These are phyloP conservation scores for Diplodia seriata DNA, from an alignment of 2,329 filamentous ascomycete genomes.

Conservation along the genomic window DNA sequence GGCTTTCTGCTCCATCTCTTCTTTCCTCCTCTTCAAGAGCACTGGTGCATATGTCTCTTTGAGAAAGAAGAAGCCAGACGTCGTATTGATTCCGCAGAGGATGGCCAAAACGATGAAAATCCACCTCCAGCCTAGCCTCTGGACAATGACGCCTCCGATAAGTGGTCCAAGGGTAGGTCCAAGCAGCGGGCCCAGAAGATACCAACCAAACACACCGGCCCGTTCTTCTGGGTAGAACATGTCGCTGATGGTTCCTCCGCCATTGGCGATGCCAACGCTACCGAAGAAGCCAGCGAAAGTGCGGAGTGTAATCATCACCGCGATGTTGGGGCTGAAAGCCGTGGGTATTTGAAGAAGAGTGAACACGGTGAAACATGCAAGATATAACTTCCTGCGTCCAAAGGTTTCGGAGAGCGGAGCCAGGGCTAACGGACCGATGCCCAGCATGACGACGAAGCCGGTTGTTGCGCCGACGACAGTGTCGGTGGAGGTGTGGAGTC, in stretches of 20 bases:
- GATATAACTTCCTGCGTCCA: constrained; percentile 54
- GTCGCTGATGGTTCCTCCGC: constrained; percentile 60
- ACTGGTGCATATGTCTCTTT: constrained; percentile 55
- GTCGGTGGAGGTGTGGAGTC: constrained; percentile 51
- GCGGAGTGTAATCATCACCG: constrained; percentile 52
- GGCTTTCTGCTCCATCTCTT: constrained; percentile 43
- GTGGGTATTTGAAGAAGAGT: constrained; percentile 56
- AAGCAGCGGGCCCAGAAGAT: constrained; percentile 53
- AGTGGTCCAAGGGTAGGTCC: constrained; percentile 53
- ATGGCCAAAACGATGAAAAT: constrained; percentile 57
- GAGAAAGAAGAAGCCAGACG: constrained; percentile 53
- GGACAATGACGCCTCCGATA: constrained; percentile 54
- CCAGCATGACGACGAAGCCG: constrained; percentile 59
- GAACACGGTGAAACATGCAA: constrained; percentile 55
- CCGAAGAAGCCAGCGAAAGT: constrained; percentile 59
- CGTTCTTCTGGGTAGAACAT: constrained; percentile 58
- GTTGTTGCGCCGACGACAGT: constrained; percentile 59
- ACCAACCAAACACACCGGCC: constrained; percentile 56
- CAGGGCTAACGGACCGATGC: constrained; percentile 55
- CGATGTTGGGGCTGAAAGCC: constrained; percentile 57
- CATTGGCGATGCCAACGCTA: constrained; percentile 58
- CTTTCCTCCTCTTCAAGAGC: constrained; percentile 41
- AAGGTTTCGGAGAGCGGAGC: constrained; percentile 58
- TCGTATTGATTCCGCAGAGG: constrained; percentile 51
- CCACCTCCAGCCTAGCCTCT: constrained; percentile 56